Evolutionary conservation across 352 stramenopile species (phyloP).

Genomic region (Globisporangium heterothallicum): DNA sequence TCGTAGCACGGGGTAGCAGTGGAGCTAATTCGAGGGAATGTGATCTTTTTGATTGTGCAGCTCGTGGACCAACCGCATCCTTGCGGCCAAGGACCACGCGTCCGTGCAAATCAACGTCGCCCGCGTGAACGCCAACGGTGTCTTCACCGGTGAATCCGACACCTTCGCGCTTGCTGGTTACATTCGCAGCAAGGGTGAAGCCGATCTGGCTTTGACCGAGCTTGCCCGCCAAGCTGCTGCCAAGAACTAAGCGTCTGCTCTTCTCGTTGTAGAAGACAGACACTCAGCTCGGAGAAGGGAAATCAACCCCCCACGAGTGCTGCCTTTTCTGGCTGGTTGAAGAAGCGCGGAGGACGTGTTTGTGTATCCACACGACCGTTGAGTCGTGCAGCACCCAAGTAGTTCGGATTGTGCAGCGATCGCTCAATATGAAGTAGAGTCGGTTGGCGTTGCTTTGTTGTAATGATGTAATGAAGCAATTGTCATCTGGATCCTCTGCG

Average conservation of each 20-base stretch:
- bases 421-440: slow-evolving; percentile 10
- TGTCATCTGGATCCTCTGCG: slow-evolving; percentile 4
- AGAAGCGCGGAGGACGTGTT: too few species aligned
- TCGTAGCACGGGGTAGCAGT: too few species aligned
- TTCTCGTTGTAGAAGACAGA: not conserved
- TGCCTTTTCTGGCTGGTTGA: too few species aligned
- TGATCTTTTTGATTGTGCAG: slow-evolving; percentile 18
- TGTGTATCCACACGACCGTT: too few species aligned
- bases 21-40: not conserved
- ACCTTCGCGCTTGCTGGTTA: slow-evolving; percentile 95
- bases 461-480: slow-evolving; percentile 11
- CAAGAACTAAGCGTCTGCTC: slow-evolving; percentile 56
- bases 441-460: slow-evolving; percentile 14
- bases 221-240: slow-evolving; percentile 64
- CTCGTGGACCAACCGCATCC: slow-evolving; percentile 98
- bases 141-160: slow-evolving; percentile 96
- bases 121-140: slow-evolving; percentile 95
- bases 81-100: slow-evolving; percentile 96
- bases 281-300: not conserved
- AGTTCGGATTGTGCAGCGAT: not conserved
- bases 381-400: not conserved
- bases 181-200: slow-evolving; percentile 95
- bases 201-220: slow-evolving; percentile 92
- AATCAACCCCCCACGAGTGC: not conserved
- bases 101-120: slow-evolving; percentile 98